A percentile compares a stretch with the other conserved stretches of the same genome.
Conservation (phyloP, 306 rosid species). For the Lotus japonicus region DNA sequence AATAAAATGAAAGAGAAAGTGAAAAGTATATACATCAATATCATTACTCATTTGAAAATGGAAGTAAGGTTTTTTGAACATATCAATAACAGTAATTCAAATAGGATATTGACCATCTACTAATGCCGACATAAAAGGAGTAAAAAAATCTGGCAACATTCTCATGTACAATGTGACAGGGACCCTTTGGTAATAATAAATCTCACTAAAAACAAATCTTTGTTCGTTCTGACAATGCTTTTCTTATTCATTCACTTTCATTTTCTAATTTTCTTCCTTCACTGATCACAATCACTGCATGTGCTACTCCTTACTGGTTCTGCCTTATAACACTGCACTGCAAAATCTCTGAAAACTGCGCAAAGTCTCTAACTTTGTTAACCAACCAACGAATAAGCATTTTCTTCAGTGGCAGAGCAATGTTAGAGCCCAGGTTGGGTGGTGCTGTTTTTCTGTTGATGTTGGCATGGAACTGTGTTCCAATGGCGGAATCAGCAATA, state of each 20-base stretch:
- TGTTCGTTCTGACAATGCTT: neutral
- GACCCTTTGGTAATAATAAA: neutral
- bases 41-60: no score
- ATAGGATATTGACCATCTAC: neutral
- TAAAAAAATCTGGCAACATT: neutral
- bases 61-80: no score
- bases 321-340: neutral
- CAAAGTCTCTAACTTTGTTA: neutral
- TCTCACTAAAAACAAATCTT: no score
- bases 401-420: constrained; percentile 6
- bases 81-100: neutral
- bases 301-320: neutral
- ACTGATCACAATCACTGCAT: neutral
- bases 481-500: constrained; percentile 45
- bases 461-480: constrained; percentile 15
- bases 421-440: constrained; percentile 29
- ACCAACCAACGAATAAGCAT: neutral
- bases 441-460: constrained; percentile 2
- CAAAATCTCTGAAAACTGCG: neutral
- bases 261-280: neutral
- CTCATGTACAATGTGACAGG: neutral
- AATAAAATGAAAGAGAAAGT: no score
- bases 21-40: no score
- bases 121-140: neutral
- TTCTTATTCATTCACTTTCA: neutral